Conservation (phyloP, 192 early-diverging fungal species). For the Podila epicladia region DNA sequence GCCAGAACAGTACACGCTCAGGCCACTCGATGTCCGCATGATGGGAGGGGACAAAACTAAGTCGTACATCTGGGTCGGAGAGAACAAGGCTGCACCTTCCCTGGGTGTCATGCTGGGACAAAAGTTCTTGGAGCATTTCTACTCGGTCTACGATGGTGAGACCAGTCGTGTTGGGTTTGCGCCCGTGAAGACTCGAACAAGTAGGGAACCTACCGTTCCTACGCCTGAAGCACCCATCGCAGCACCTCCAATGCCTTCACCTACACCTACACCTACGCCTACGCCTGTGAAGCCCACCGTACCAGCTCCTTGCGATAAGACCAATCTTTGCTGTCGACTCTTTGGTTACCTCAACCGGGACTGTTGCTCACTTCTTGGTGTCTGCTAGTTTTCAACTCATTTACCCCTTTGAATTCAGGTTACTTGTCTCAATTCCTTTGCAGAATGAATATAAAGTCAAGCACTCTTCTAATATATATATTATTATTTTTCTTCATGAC, state of each 20-base stretch:
- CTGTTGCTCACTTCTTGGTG: no score
- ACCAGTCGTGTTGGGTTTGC: constrained; percentile 24
- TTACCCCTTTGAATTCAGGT: no score
- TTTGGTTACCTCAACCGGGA: no score
- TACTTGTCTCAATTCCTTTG: no score
- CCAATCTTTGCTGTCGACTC: no score
- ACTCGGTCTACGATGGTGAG: constrained; percentile 29
- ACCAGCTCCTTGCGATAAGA: no score
- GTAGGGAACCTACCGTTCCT: background rate
- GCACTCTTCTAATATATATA: no score
- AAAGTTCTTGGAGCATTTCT: constrained; percentile 35
- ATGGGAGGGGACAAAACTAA: background rate
- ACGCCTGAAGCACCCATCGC: background rate
- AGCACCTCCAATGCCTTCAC: background rate
- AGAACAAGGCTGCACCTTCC: background rate
- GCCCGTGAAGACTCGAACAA: background rate
- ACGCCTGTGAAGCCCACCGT: no score
- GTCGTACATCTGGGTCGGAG: constrained; percentile 7
- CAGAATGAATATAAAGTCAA: no score
- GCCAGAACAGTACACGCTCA: constrained; percentile 10
- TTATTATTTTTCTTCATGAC: no score
- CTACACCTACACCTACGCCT: no score
- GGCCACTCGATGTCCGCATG: background rate
- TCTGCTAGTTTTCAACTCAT: no score
- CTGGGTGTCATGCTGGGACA: constrained; percentile 34